Base-by-base conservation (phyloP, 2,329 filamentous ascomycete genomes). In the Colletotrichum eremochloae region DNA sequence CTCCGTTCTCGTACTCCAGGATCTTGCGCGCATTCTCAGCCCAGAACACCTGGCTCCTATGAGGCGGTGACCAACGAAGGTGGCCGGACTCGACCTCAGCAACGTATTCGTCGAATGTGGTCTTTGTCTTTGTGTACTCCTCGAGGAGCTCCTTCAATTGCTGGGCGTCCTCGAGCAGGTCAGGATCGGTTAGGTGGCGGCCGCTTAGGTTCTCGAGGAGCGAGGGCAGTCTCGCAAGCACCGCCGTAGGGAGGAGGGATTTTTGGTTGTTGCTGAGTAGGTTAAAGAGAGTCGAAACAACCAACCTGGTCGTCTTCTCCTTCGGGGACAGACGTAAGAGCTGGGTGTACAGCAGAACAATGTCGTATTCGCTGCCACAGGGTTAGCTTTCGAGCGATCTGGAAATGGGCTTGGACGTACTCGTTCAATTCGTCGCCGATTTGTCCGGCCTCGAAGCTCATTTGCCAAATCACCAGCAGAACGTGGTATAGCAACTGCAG, bases 401-500 rank as follows among this genome's bases (percentile, higher is more conserved):
- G 40, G 14, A 24, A 53, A 20, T 38, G 12, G 9, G 18, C 29
- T 40, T 20, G n/a, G 14, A 83, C 92, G 78, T 87, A 96, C 94
- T 95, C 91, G 82, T 98, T 94, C 70, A 99, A 86, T 53, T 96
- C 95, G 72, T 92, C 88, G 48, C 90, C 90, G 78, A 92, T 86
- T 2, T 86, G 83, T 71, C 92, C 91, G 15, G 94, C 94, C 80
- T 98, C 96, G 76, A 99, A 99, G 79, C 95, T 97, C 76, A 99
- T 87, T 85, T 98, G 95, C 96, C 96, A 99, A 71, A 99, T 85
- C 15, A 97, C 95, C 63, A 99, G 87, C 31, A 99, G 88, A 20
- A 98, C 93, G 78, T 98, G 94, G 81, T 99, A 99, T 52, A 99
- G 88, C 52, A 98, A 88, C 81, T 99, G 96, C 52, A 99, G 86